A percentile compares a stretch with the other conserved stretches of the same genome.
Evolutionary conservation across 306 rosid genomes (phyloP).

Genomic region (Pyrus pyrifolia): DNA sequence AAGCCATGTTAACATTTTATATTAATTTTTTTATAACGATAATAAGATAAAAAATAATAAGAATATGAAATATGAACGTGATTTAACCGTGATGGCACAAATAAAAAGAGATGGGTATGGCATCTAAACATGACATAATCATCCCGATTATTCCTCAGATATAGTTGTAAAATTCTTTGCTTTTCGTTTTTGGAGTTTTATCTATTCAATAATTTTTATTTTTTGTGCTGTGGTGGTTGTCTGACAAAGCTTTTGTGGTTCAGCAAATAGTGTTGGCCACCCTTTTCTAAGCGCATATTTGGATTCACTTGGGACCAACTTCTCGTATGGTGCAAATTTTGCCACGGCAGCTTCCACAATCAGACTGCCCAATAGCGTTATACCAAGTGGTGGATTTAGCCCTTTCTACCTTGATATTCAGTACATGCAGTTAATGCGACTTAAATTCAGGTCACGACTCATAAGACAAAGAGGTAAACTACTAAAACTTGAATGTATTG

Average conservation of each 20-base stretch:
- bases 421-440: constrained; percentile 20
- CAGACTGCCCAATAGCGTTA: constrained; percentile 10
- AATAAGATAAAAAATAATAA: too few relatives aligned
- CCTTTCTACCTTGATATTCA: constrained; percentile 39
- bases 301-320: constrained; percentile 31
- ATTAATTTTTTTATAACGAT: too few relatives aligned
- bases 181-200: not conserved
- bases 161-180: too few relatives aligned
- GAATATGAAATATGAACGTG: too few relatives aligned
- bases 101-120: too few relatives aligned
- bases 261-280: constrained; percentile 29
- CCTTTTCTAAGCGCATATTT: constrained; percentile 35
- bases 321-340: constrained; percentile 34
- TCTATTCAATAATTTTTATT: not conserved
- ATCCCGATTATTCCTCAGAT: not conserved
- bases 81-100: too few relatives aligned
- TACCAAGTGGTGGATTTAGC: constrained; percentile 26
- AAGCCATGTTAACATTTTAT: too few relatives aligned
- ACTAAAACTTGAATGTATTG: too few relatives aligned
- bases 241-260: not conserved
- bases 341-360: constrained; percentile 36
- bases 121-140: not conserved
- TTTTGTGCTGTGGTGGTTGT: not conserved
- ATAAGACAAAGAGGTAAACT: constrained; percentile 20
- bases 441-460: constrained; percentile 14